Conservation (phyloP, 768 basidiomycete species). For the Sarcomyxa edulis region DNA sequence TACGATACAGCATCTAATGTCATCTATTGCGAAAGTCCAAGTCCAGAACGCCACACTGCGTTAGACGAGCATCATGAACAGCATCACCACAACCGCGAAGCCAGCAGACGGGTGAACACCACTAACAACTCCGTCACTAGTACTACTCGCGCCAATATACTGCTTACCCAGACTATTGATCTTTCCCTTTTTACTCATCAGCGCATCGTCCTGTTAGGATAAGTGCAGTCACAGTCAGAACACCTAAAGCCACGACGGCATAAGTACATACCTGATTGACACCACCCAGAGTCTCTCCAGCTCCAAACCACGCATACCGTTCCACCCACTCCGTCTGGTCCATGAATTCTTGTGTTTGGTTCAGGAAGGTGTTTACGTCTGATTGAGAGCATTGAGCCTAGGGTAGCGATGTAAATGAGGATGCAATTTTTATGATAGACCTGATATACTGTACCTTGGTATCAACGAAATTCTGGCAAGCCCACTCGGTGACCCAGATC, state of each 20-base stretch:
- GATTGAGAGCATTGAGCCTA: slow-evolving; percentile 39
- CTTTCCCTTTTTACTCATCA: slow-evolving; percentile 35
- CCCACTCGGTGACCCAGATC: slow-evolving; percentile 61
- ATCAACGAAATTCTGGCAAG: slow-evolving; percentile 31
- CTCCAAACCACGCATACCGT: slow-evolving; percentile 59
- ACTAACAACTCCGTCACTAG: no score
- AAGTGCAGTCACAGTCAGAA: neutral
- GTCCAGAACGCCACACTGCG: no score
- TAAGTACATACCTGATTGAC: slow-evolving; percentile 36
- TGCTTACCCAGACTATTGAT: slow-evolving; percentile 45
- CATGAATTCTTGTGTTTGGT: slow-evolving; percentile 49
- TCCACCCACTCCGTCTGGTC: slow-evolving; percentile 47
- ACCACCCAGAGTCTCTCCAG: slow-evolving; percentile 42
- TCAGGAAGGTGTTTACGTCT: slow-evolving; percentile 43
- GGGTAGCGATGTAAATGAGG: no score
- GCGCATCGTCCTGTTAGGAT: slow-evolving; percentile 30
- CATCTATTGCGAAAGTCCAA: no score
- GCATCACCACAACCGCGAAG: no score
- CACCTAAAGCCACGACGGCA: neutral
- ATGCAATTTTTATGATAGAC: no score
- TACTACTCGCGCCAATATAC: slow-evolving; percentile 34
- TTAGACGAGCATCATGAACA: no score
- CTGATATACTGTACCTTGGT: no score
- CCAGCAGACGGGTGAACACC: no score
- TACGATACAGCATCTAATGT: no score